Base-by-base conservation (phyloP, 306 rosid genomes). In the Crotalaria pallida region DNA sequence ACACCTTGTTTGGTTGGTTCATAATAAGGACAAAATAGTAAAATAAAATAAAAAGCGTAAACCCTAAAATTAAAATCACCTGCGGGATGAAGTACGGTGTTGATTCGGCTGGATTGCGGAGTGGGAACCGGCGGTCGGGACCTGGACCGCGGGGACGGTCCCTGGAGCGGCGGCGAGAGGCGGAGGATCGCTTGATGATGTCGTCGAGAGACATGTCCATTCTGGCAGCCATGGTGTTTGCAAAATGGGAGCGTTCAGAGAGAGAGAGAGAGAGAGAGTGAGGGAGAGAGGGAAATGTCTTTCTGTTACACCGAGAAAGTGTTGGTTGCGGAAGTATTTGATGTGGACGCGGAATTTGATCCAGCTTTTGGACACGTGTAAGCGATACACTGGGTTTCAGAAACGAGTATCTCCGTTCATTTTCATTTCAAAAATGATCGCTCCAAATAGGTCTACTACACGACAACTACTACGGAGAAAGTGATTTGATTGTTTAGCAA, bases 201-300 rank as follows among this genome's bases (percentile, higher is more conserved):
- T 72, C 58, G 22, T 78, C 77, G 62, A 78, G 78, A 0, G 77
- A 72, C 82, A 78, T 57, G 69, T 72, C 65, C 0, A 65, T 56
- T 10, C 51, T 27, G 41, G 33, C 41, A 11, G 57, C 29, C 78
- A 78, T 78, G 36, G 18, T 19, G 41, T 49, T 12, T 43, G 44
- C 52, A 47, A 13, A 11, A 17, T 15, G 53, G 3, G 41, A 11
- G 18, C 0, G 6, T 36, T 71, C 62, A 69, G 43, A 1, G 6
- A 6, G 12, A 33, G 52, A 38, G 41, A 17, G 55, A 38, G 49
- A 36, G 8, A 36, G n/a, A 40, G n/a, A 33, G 38, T 33, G 38
- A 33, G 38, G n/a, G 55, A 38, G 49, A 36, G 8, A 36, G n/a
- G 11, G n/a, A 33, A 33, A 10, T 33, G 38, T 26, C 4, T 26